Base-by-base conservation (phyloP, 805 yeast genomes). In the Priceomyces haplophilus region DNA sequence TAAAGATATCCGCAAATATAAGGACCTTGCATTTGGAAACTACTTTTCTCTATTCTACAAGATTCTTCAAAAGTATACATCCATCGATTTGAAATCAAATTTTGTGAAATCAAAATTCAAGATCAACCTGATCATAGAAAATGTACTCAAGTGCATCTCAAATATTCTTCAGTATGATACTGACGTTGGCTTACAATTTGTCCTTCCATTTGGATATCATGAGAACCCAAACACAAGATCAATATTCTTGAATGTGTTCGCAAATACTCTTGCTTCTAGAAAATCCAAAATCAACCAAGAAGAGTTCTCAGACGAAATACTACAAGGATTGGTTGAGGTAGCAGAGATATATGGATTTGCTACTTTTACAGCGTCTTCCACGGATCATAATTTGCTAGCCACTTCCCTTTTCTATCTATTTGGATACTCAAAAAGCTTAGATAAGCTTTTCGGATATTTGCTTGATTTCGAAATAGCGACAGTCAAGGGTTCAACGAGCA, bases 191-290 rank as follows among this genome's bases (percentile, higher is more conserved):
- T 65, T 88, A 52, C 80, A 79, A 40, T 79, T 78, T 58, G 88
- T 90, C 2, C 59, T 88, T 12, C 89, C 93, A 0, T 73, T 88
- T 57, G 93, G 95, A 0, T 86, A 81, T 53, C 87, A 87, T 52
- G 75, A 75, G 17, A 84, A 85, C 56, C 61, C 66, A 11, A 74
- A 80, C 41, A 81, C 87, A 21, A 68, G 93, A 46, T 68, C 83
- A 8, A 80, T 95, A 0, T 86, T 88, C 55, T 69, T 88, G 54
- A 82, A 83, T 44, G 91, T 88, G 1, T 88, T 88, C 50, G 79
- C 85, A 2, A 80, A 83, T 40, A 85, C 86, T 59, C 55, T 56
- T 65, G 79, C 49, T 55, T 70, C 65, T 24, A 55, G 71, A 7
- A 60, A 64, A 35, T 41, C 38, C 5, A 46, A 46, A n/a, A 53